Conservation (phyloP, 176 grass and related monocot species). For the Lolium rigidum region DNA sequence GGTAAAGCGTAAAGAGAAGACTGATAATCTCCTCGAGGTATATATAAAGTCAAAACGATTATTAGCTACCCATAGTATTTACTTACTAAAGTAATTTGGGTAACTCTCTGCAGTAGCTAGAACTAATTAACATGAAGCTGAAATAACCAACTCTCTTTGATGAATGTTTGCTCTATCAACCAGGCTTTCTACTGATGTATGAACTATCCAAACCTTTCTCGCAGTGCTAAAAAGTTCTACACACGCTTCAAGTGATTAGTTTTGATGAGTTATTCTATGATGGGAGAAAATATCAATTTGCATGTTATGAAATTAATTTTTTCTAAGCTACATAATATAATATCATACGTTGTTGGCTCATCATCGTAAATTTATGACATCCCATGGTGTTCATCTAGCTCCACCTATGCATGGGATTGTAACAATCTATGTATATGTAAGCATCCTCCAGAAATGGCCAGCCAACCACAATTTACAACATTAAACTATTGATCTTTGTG, state of each 20-base stretch:
- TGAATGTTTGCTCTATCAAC: background rate
- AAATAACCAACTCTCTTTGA: slow-evolving; percentile 6
- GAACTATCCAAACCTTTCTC: background rate
- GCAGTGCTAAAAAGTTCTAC: background rate
- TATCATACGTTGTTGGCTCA: background rate
- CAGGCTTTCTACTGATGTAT: background rate
- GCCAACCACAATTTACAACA: background rate
- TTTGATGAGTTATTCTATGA: background rate
- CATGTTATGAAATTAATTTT: background rate
- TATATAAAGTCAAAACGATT: background rate
- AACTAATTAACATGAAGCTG: slow-evolving; percentile 17
- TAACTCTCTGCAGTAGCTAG: slow-evolving; percentile 1
- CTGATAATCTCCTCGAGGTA: slow-evolving; percentile 66
- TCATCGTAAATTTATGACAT: background rate
- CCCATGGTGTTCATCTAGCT: no score
- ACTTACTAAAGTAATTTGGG: background rate
- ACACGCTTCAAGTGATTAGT: slow-evolving; percentile 19
- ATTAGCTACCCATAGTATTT: slow-evolving; percentile 17
- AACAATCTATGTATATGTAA: no score
- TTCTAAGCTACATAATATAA: background rate
- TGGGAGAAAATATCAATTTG: slow-evolving; percentile 3
- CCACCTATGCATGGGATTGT: background rate
- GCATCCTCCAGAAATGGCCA: background rate
- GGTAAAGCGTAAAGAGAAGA: slow-evolving; percentile 75
- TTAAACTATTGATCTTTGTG: slow-evolving; percentile 3